Base-by-base conservation (phyloP, 306 rosid species). In the Dalbergia cochinchinensis region DNA sequence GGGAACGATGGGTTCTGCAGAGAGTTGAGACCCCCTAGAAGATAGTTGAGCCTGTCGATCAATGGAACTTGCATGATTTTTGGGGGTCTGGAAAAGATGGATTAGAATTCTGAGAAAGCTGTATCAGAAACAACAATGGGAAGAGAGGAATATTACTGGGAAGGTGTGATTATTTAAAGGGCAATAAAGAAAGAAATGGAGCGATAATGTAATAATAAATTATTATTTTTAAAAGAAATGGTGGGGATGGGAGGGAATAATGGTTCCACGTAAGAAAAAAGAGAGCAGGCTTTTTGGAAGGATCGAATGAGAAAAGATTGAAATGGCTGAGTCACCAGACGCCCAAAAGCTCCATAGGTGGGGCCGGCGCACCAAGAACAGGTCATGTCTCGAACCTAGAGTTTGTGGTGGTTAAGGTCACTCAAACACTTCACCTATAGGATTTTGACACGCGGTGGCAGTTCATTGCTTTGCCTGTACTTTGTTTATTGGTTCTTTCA, bases 41-140 rank as follows among this genome's bases (percentile, higher is more conserved):
- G 78, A 65, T 92, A 82, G 71, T 42, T 77, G 50, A 95, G 76
- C 70, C 90, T 88, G 60, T 87, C 92, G 19, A 93, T 87, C 22
- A 93, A 87, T 3, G 96, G 94, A 58, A 90, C 82, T 70, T 95
- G 96, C 98, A 95, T 95, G 8, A 37, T n/a, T 9, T 59, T 65
- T 7, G 16, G 33, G 26, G 37, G 19, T 16, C 16, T 5, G 60
- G 20, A 8, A 54, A 54, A 10, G 48, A 5, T 50, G 16, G 31
- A 10, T 37, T 51, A 37, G 26, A 18, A 39, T 9, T n/a, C 2
- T 51, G 66, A 54, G 61, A 0, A 13, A 60, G 59, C 0, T 4
- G 33, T 6, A 51, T 15, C 61, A 16, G 42, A 72, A 39, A 65
- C 8, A 15, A 42, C 5, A 11, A 4, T 6, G 16, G 47, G 20